Evolutionary conservation across 2,329 filamentous ascomycete species (phyloP), one percentile per base, ranked within the genome.

Genomic region (Zymoseptoria crescenta): DNA sequence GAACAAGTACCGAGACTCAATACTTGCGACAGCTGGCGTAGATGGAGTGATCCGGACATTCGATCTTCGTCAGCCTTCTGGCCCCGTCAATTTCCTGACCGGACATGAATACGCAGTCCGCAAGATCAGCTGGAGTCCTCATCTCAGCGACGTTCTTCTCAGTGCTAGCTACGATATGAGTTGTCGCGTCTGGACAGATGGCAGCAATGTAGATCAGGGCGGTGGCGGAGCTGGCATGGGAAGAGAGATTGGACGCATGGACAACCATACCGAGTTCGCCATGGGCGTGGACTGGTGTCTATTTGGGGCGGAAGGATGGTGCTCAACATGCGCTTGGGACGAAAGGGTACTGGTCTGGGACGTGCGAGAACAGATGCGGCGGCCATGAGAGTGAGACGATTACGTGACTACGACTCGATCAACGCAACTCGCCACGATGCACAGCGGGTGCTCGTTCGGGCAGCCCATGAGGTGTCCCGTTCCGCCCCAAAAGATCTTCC

Each of bases 111-210:
- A 96, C 73, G 94, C 94, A 2, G 86, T 97, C 27, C 81, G 92
- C 53, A 86, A 88, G 64, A 70, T 99, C 4, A 84, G 89, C 5
- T 99, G 94, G 93, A 95, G 89, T 68, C 94, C 94, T 8, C 94
- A 99, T 77, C 82, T 94, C n/a, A 86, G 86, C 59, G 90, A 97
- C 72, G 83, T 96, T 8, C 75, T 99, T 49, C 81, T 96, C 49
- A 94, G 87, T 67, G 93, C 89, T 1, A 94, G 91, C 71, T 99
- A 99, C 74, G 94, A 99, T 75, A 99, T 99, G 94, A 96, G 90
- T 5, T 95, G 94, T 66, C 84, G 94, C 30, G 80, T 96, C 54
- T 99, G 94, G 94, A 91, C 86, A 9, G 94, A 97, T 71, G 89
- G 85, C n/a, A 83, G 80, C 41, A 75, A 77, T 4, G 76, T 79